Conservation (phyloP, 164 flowering plant genomes). For the Santalum album region DNA sequence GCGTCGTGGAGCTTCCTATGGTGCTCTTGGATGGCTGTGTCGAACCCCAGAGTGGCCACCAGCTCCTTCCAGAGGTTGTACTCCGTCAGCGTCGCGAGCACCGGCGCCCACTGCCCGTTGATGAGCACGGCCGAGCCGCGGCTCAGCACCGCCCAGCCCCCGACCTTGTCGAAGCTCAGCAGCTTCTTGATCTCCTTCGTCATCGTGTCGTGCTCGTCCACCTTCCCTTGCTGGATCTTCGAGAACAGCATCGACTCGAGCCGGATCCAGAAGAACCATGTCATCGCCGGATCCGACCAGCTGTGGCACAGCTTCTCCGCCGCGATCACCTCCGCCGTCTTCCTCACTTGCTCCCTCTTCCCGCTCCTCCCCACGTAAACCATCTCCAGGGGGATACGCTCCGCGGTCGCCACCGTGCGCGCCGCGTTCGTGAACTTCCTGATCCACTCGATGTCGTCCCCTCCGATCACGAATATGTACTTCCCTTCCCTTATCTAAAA, state of each 20-base stretch:
- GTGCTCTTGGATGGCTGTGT: slow-evolving; percentile 4
- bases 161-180: slow-evolving; percentile 23
- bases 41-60: slow-evolving; percentile 12
- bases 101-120: slow-evolving; percentile 15
- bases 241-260: slow-evolving; percentile 36
- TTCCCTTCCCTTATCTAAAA: slow-evolving; percentile 30
- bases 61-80: slow-evolving; percentile 18
- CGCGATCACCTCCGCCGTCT: slow-evolving; percentile 3
- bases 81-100: slow-evolving; percentile 10
- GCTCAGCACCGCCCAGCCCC: slow-evolving; percentile 27
- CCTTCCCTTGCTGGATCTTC: slow-evolving; percentile 22
- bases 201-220: slow-evolving; percentile 19
- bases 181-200: slow-evolving; percentile 23
- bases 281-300: slow-evolving; percentile 20
- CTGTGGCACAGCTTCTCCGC: slow-evolving; percentile 18
- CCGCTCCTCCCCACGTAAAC: slow-evolving; percentile 31
- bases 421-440: slow-evolving; percentile 23
- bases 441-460: slow-evolving; percentile 43
- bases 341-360: slow-evolving; percentile 20
- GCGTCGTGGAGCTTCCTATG: slow-evolving; percentile 12
- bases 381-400: slow-evolving; percentile 27
- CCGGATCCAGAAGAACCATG: slow-evolving; percentile 39
- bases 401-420: slow-evolving; percentile 1
- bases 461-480: slow-evolving; percentile 40
- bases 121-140: slow-evolving; percentile 17